Evolutionary conservation across 1,284 basidiomycete genomes (phyloP).

Genomic region (Ceratobasidium sp.): DNA sequence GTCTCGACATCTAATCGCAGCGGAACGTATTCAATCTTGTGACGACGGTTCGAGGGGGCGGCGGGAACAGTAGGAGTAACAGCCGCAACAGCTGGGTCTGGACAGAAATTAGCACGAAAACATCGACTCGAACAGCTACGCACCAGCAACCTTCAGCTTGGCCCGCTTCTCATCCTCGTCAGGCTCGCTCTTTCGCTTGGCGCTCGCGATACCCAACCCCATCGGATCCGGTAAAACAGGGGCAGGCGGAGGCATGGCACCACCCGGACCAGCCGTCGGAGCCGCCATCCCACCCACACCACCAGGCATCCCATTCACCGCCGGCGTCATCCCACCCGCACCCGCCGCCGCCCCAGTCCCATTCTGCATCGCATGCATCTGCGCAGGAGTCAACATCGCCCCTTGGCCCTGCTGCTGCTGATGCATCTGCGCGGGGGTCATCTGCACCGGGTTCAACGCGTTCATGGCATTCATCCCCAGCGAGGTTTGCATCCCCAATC

Average conservation of each 20-base stretch:
- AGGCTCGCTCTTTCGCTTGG: constrained; percentile 28
- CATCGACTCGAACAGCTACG: background rate
- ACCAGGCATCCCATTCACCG: background rate
- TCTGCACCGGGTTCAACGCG: background rate
- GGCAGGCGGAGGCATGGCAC: constrained; percentile 20
- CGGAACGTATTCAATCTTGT: constrained; percentile 91
- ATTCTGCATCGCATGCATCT: constrained; percentile 22
- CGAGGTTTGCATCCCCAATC: too few species aligned
- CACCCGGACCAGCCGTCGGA: background rate
- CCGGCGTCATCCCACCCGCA: too few species aligned
- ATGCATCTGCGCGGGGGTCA: constrained; percentile 12
- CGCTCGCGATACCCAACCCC: background rate
- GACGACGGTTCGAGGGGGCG: constrained; percentile 56
- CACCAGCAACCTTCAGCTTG: constrained; percentile 17
- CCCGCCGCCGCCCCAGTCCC: background rate
- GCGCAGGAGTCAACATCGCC: constrained; percentile 1
- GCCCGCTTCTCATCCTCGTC: constrained; percentile 26
- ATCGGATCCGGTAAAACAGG: constrained; percentile 7
- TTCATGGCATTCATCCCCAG: too few species aligned
- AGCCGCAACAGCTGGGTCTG: constrained; percentile 4
- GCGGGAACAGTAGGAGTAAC: constrained; percentile 2
- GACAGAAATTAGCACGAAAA: background rate
- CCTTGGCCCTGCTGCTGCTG: constrained; percentile 8
- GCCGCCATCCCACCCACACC: background rate
- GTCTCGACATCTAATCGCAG: constrained; percentile 78